A percentile compares a stretch with the other conserved stretches of the same genome.
Evolutionary conservation across 305 asterid genomes (phyloP).

Genomic region (Fraxinus dipetala): DNA sequence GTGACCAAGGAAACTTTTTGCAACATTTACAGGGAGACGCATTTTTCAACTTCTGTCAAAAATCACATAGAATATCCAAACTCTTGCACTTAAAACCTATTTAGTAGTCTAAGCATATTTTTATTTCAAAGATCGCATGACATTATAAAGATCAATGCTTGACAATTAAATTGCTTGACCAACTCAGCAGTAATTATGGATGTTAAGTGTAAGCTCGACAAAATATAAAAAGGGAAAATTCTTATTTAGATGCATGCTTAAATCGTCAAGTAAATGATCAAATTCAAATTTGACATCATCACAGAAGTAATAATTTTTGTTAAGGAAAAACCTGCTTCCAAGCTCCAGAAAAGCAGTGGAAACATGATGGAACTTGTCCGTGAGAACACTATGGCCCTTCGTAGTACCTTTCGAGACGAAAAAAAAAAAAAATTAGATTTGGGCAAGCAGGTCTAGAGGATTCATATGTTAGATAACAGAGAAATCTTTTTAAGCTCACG

Average conservation of each 20-base stretch:
- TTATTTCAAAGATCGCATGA: neutral
- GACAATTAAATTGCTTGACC: neutral
- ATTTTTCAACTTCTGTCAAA: neutral
- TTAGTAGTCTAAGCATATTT: neutral
- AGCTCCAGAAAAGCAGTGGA: slow-evolving; percentile 89
- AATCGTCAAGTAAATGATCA: neutral
- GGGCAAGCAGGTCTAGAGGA: slow-evolving; percentile 10
- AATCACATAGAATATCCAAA: too few relatives aligned
- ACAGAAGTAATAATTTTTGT: slow-evolving; percentile 17
- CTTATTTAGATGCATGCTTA: neutral
- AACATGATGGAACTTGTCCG: slow-evolving; percentile 83
- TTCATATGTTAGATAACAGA: neutral
- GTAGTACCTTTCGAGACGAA: slow-evolving; percentile 36
- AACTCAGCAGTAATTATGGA: neutral
- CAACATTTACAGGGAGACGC: neutral
- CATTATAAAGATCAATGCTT: neutral
- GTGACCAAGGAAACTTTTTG: neutral
- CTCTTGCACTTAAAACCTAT: neutral
- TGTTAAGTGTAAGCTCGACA: neutral
- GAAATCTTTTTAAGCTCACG: neutral
- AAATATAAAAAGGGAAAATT: neutral
- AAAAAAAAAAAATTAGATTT: neutral
- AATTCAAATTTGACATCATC: neutral
- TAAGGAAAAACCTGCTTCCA: slow-evolving; percentile 47
- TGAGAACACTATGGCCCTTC: slow-evolving; percentile 56